Evolutionary conservation across 306 rosid species (phyloP).

Genomic region (Malus fusca): DNA sequence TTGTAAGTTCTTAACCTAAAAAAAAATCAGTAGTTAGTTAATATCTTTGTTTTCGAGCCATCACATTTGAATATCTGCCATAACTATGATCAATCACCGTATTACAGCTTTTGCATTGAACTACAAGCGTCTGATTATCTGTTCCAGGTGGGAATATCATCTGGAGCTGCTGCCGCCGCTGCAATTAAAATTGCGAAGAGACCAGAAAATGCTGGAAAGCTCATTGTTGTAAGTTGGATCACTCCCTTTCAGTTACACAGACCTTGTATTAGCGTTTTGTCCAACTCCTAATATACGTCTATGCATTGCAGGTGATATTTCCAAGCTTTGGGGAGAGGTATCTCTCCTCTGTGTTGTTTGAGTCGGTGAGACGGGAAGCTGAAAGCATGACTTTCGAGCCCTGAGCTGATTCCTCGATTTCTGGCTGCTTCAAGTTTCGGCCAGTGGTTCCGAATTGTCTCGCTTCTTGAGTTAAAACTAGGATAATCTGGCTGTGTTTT

Average conservation of each 20-base stretch:
- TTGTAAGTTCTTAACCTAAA: conserved; percentile 47
- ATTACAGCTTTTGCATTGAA: neutral
- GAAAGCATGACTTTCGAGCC: conserved; percentile 65
- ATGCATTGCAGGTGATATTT: conserved; percentile 46
- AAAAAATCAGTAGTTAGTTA: neutral
- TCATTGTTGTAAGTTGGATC: conserved; percentile 60
- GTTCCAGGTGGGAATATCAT: conserved; percentile 66
- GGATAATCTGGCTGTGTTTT: too few relatives aligned
- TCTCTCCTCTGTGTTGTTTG: conserved; percentile 68
- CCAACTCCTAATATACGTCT: neutral
- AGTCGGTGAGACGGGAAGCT: conserved; percentile 52
- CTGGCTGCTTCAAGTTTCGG: neutral
- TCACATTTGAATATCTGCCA: neutral
- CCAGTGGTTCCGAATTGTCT: too few relatives aligned
- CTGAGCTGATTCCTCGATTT: conserved; percentile 15
- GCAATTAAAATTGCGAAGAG: conserved; percentile 60
- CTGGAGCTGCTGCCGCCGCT: conserved; percentile 73
- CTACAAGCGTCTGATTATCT: conserved; percentile 5
- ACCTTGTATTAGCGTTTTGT: neutral
- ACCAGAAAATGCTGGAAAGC: conserved; percentile 66
- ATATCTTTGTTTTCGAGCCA: neutral
- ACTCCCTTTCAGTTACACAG: neutral
- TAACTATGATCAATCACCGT: neutral
- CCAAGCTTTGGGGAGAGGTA: conserved; percentile 90
- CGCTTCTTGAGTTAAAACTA: too few relatives aligned